A percentile compares a stretch with the other conserved stretches of the same genome.
Conservation (phyloP, 2,329 filamentous ascomycete genomes). For the Fusarium foetens region DNA sequence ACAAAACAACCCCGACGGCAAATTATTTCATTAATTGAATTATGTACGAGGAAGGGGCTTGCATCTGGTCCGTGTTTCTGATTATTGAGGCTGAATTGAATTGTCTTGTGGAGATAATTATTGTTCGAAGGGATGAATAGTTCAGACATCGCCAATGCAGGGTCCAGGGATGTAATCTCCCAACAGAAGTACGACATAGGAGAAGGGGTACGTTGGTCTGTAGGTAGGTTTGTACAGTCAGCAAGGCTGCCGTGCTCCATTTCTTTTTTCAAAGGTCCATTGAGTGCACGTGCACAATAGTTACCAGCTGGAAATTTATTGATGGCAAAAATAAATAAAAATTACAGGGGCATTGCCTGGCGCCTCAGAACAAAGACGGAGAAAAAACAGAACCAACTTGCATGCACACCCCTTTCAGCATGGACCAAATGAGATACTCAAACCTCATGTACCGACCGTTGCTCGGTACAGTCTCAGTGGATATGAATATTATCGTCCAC, state of each 20-base stretch:
- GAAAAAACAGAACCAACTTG: constrained; percentile 1
- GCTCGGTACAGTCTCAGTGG: constrained; percentile 21
- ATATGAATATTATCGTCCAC: constrained; percentile 27
- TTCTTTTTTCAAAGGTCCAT: background rate
- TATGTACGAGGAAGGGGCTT: constrained; percentile 15
- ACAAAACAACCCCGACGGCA: constrained; percentile 3
- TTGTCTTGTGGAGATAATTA: constrained; percentile 24
- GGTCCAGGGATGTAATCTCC: constrained; percentile 41
- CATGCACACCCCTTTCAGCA: constrained; percentile 15
- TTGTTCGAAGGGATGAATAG: constrained; percentile 28
- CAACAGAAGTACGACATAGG: constrained; percentile 45
- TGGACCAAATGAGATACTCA: constrained; percentile 21
- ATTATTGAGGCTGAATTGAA: constrained; percentile 32
- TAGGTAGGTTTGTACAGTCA: background rate
- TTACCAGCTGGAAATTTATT: constrained; percentile 5
- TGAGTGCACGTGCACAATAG: constrained; percentile 33
- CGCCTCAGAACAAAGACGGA: constrained; percentile 3
- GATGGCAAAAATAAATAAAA: constrained; percentile 13
- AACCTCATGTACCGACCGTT: constrained; percentile 27
- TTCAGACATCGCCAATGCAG: constrained; percentile 38
- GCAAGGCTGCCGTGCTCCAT: constrained; percentile 9
- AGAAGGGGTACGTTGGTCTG: constrained; percentile 29
- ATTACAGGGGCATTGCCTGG: constrained; percentile 19
- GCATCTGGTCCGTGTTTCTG: constrained; percentile 11
- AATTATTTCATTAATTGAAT: constrained; percentile 2